phyloP scores from a whole-genome alignment of 2,329 filamentous ascomycete genomes.

The Stachybotrys chlorohalonatus region DNA sequence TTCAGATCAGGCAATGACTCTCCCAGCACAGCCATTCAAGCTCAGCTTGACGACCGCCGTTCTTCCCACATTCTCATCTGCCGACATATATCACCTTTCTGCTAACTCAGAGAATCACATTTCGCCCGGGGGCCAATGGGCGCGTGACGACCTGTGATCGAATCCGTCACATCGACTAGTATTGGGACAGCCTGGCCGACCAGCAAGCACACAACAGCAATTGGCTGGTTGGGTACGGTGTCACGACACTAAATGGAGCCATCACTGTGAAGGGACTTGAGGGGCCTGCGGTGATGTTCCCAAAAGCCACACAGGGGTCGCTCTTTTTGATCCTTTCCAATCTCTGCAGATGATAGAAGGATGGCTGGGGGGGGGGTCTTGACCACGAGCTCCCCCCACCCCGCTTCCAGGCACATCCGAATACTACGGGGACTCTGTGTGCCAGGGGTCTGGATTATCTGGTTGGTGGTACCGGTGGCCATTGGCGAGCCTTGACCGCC shows the following conservation, averaged over 20 bases:
- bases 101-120: background rate
- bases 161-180: background rate
- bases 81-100: background rate
- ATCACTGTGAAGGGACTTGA: background rate
- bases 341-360: too few relatives aligned
- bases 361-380: background rate
- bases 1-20: too few relatives aligned
- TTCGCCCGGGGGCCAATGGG: background rate
- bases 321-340: too few relatives aligned
- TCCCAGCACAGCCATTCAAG: too few relatives aligned
- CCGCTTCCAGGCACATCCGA: background rate
- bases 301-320: background rate
- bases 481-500: conserved; percentile 2
- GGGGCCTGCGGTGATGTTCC: background rate
- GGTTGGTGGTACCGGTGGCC: background rate
- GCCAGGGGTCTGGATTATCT: background rate
- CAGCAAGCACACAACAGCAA: background rate
- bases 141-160: background rate
- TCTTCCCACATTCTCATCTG: background rate
- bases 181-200: background rate
- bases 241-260: background rate
- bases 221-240: background rate
- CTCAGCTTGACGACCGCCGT: too few relatives aligned
- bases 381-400: background rate
- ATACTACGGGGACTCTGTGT: background rate